A percentile compares a stretch with the other conserved stretches of the same genome.
These are phyloP conservation scores for Orbilia blumenaviensis DNA, from an alignment of 2,329 filamentous ascomycete species.

Conservation along the genomic window DNA sequence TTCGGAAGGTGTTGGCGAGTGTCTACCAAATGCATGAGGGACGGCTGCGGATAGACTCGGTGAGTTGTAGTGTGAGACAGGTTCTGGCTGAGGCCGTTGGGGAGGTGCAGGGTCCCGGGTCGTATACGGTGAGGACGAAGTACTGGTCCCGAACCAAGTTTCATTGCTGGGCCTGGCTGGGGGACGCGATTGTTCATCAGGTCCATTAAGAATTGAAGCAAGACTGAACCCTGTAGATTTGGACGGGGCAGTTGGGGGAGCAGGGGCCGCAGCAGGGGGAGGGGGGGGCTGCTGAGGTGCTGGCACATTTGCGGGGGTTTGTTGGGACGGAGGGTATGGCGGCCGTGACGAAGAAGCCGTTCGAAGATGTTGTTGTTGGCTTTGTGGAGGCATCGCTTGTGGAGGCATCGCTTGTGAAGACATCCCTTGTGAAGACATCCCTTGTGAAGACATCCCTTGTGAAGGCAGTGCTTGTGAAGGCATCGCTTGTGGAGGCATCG, in stretches of 20 bases:
- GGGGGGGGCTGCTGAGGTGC: conserved; percentile 5
- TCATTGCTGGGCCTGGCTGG: conserved; percentile 16
- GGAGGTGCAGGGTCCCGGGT: conserved; percentile 27
- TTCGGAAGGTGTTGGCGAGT: conserved; percentile 44
- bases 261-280: neutral
- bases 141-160: conserved; percentile 26
- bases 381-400: conserved; percentile 12
- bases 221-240: conserved; percentile 41
- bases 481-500: conserved; percentile 19
- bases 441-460: conserved; percentile 15
- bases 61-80: conserved; percentile 49
- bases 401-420: conserved; percentile 25
- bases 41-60: conserved; percentile 40
- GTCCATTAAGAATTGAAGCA: conserved; percentile 32
- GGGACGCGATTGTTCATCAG: conserved; percentile 22
- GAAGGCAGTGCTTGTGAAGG: conserved; percentile 24
- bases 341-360: conserved; percentile 2
- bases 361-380: conserved; percentile 14
- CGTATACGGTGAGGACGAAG: conserved; percentile 18
- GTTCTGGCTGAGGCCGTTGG: conserved; percentile 40
- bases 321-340: conserved; percentile 10
- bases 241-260: conserved; percentile 21
- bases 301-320: conserved; percentile 10
- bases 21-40: conserved; percentile 32
- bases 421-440: conserved; percentile 18